Evolutionary conservation across 2,329 filamentous ascomycete species (phyloP).

Genomic region (Cylindrodendrum hubeiense): DNA sequence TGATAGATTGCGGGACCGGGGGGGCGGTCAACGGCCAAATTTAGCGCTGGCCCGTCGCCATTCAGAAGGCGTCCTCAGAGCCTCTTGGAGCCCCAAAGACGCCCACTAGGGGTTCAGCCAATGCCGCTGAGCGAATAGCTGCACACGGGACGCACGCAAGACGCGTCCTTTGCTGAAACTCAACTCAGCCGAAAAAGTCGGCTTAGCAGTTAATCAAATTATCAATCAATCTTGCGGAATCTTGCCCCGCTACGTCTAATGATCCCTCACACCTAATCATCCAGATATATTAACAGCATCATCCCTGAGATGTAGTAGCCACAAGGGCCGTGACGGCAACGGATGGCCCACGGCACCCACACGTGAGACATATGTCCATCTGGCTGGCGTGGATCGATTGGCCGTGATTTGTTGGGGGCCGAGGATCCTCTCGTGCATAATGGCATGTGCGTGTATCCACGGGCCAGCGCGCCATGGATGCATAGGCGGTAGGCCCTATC

Average conservation of each 20-base stretch:
- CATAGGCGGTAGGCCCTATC: background rate
- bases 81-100: background rate
- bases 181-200: background rate
- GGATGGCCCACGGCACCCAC: constrained; percentile 4
- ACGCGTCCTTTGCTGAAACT: background rate
- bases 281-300: constrained; percentile 16
- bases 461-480: background rate
- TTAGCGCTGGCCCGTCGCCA: background rate
- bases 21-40: background rate
- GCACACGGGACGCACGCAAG: background rate
- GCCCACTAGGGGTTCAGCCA: background rate
- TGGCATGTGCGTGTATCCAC: constrained; percentile 2
- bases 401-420: constrained; percentile 36
- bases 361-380: constrained; percentile 2
- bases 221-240: background rate
- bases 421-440: constrained; percentile 31
- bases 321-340: background rate
- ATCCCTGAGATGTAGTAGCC: constrained; percentile 15
- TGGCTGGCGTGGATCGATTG: constrained; percentile 2
- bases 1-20: background rate
- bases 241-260: background rate
- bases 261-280: background rate
- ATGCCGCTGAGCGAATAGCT: background rate
- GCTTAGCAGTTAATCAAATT: background rate
- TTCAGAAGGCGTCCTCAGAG: background rate